Conservation (phyloP, 1,284 basidiomycete genomes). For the Nidula niveotomentosa region DNA sequence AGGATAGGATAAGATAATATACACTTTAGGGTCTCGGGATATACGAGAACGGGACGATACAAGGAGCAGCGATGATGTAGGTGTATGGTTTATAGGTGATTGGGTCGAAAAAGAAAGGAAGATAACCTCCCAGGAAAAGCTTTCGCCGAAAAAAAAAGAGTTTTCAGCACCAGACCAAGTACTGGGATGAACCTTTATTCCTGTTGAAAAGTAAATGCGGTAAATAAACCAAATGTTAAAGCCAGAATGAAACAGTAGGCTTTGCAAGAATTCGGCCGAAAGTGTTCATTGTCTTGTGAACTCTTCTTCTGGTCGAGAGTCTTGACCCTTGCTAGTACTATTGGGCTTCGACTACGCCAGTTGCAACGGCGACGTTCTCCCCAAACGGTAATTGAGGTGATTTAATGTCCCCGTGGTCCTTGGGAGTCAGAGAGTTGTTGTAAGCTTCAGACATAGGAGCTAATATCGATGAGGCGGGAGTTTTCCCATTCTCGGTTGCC, state of each 20-base stretch:
- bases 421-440: conserved; percentile 34
- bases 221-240: conserved; percentile 47
- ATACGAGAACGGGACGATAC: conserved; percentile 30
- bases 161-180: conserved; percentile 9
- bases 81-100: conserved; percentile 10
- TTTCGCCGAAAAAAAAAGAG: not conserved
- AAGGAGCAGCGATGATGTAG: conserved; percentile 23
- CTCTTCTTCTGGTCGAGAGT: conserved; percentile 1
- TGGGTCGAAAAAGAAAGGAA: conserved; percentile 7
- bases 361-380: conserved; percentile 61
- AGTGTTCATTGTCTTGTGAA: not conserved
- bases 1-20: conserved; percentile 34
- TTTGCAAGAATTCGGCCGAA: conserved; percentile 14
- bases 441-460: conserved; percentile 24
- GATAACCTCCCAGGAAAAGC: not conserved
- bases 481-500: conserved; percentile 37
- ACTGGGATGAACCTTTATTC: conserved; percentile 22
- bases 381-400: conserved; percentile 62
- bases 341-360: conserved; percentile 49
- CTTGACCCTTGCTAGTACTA: conserved; percentile 25
- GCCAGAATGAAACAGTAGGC: conserved; percentile 21
- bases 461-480: conserved; percentile 32
- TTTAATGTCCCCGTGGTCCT: conserved; percentile 53
- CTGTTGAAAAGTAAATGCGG: conserved; percentile 41
- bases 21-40: conserved; percentile 32